Evolutionary conservation across 2,329 filamentous ascomycete genomes (phyloP).

Genomic region (Neonectria neomacrospora): DNA sequence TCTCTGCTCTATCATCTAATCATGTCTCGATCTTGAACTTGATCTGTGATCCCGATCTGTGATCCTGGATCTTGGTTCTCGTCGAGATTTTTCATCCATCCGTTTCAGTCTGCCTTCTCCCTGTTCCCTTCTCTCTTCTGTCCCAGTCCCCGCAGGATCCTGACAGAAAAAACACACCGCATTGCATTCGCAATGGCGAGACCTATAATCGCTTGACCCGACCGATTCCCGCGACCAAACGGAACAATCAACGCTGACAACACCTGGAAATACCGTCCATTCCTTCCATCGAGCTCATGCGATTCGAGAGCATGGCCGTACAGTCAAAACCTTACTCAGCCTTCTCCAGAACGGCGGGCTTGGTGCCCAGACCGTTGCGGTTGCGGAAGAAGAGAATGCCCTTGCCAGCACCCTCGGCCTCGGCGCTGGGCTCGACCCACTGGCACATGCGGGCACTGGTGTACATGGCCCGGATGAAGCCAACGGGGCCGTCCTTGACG

Average conservation of each 20-base stretch:
- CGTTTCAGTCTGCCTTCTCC: neutral
- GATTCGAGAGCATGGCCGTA: neutral
- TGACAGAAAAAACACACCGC: constrained; percentile 1
- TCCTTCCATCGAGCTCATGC: neutral
- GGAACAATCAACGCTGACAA: constrained; percentile 24
- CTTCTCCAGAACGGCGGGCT: constrained; percentile 44
- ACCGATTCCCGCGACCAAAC: constrained; percentile 17
- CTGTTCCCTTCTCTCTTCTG: neutral
- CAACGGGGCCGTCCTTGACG: constrained; percentile 77
- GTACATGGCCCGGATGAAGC: constrained; percentile 88
- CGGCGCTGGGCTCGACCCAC: constrained; percentile 94
- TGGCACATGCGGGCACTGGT: constrained; percentile 87
- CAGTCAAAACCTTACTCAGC: constrained; percentile 13
- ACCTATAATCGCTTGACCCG: constrained; percentile 13
- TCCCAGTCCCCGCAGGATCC: neutral
- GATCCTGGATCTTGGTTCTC: constrained; percentile 1
- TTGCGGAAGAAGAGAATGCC: constrained; percentile 96
- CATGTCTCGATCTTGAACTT: constrained; percentile 11
- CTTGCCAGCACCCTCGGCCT: constrained; percentile 81
- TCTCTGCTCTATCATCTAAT: constrained; percentile 28
- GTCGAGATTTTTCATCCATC: constrained; percentile 13
- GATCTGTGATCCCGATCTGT: neutral
- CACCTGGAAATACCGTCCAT: constrained; percentile 20
- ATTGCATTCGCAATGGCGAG: constrained; percentile 10
- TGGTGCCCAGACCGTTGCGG: constrained; percentile 82